These are phyloP conservation scores for Jasminum sambac DNA, from an alignment of 257 asterid species.

Conservation along the genomic window DNA sequence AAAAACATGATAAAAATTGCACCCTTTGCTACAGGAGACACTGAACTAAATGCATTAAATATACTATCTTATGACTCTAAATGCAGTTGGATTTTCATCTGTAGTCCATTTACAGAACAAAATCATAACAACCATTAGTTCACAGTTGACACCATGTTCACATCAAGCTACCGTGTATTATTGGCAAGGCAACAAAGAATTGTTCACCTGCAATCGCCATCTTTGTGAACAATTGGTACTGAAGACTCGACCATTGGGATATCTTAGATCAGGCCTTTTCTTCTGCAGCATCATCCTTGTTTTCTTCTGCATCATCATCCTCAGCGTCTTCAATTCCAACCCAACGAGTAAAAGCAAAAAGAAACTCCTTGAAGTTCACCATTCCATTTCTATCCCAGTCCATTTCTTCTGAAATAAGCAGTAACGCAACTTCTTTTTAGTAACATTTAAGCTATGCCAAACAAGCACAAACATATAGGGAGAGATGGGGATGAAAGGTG, in stretches of 20 bases:
- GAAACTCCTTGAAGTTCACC: slow-evolving; percentile 88
- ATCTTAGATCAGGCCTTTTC: slow-evolving; percentile 7
- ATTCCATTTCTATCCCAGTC: slow-evolving; percentile 93
- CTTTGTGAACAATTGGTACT: not conserved
- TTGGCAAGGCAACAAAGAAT: not conserved
- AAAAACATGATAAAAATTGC: not conserved
- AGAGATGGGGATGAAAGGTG: too few relatives aligned
- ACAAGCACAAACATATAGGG: not conserved
- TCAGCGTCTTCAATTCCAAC: slow-evolving; percentile 77
- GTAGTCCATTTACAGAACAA: slow-evolving; percentile 1
- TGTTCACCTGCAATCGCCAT: not conserved
- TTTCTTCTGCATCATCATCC: slow-evolving; percentile 46
- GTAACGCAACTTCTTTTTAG: not conserved
- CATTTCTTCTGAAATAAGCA: slow-evolving; percentile 78
- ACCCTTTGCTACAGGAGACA: not conserved
- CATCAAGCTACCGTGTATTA: not conserved
- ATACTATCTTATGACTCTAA: not conserved
- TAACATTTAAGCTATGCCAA: not conserved
- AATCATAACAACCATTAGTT: not conserved
- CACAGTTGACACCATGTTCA: not conserved
- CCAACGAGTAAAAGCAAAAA: slow-evolving; percentile 89
- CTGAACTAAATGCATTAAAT: not conserved
- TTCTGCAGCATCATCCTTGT: slow-evolving; percentile 49
- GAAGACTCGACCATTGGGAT: not conserved
- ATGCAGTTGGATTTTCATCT: slow-evolving; percentile 6